Evolutionary conservation across 2,329 filamentous ascomycete species (phyloP).

Genomic region (Trichoderma lentiforme): DNA sequence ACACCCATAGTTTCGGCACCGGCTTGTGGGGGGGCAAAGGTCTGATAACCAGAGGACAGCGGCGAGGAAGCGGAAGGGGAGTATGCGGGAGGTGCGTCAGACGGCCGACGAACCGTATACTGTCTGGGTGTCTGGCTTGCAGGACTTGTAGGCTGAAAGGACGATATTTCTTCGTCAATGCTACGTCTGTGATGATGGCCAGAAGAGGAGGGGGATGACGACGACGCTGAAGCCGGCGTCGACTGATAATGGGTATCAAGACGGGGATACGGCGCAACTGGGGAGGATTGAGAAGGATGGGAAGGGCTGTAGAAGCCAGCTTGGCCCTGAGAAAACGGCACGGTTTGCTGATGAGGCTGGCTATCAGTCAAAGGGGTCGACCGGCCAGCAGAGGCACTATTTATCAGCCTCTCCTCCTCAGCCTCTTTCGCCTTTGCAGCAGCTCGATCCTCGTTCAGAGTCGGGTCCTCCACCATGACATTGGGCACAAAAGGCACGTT

Average conservation of each 20-base stretch:
- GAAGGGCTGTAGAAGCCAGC: neutral
- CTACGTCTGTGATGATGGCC: slow-evolving; percentile 25
- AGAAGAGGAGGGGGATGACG: slow-evolving; percentile 10
- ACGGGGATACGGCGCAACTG: neutral
- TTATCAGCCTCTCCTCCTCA: slow-evolving; percentile 39
- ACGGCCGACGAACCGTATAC: slow-evolving; percentile 25
- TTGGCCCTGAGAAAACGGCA: neutral
- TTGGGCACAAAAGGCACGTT: slow-evolving; percentile 46
- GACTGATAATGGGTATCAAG: neutral
- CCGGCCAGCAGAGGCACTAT: slow-evolving; percentile 22
- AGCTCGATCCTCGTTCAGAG: slow-evolving; percentile 34
- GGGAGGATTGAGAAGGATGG: neutral
- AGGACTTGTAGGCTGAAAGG: neutral
- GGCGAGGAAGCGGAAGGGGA: slow-evolving; percentile 41
- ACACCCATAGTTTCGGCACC: slow-evolving; percentile 37
- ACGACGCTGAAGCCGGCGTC: slow-evolving; percentile 7
- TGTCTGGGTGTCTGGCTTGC: slow-evolving; percentile 11
- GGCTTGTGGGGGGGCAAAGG: slow-evolving; percentile 33
- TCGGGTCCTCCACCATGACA: slow-evolving; percentile 49
- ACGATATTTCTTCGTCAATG: slow-evolving; percentile 24
- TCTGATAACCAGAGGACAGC: slow-evolving; percentile 39
- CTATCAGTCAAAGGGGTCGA: slow-evolving; percentile 18
- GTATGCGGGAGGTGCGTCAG: slow-evolving; percentile 51
- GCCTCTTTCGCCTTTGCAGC: slow-evolving; percentile 44
- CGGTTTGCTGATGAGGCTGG: slow-evolving; percentile 3